Conservation (phyloP, 2,329 filamentous ascomycete species). For the Cercospora nicotianae region DNA sequence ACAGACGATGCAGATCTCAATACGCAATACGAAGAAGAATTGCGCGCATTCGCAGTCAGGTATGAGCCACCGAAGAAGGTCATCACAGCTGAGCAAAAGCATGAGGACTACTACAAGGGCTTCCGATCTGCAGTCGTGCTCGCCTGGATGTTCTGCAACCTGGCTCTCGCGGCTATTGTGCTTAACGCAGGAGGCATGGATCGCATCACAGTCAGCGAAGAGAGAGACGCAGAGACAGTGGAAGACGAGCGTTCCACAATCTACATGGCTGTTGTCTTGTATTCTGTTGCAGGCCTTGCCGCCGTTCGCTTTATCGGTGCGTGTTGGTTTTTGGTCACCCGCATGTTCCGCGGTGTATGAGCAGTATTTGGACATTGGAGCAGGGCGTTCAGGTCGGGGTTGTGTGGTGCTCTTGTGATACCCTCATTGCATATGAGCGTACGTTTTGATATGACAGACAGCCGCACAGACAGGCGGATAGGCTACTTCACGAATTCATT, state of each 20-base stretch:
- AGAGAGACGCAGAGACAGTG: constrained; percentile 46
- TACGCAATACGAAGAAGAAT: constrained; percentile 86
- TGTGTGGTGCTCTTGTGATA: constrained; percentile 15
- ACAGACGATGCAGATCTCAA: constrained; percentile 95
- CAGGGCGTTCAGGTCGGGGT: constrained; percentile 11
- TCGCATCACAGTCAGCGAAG: constrained; percentile 34
- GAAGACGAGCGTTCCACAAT: constrained; percentile 65
- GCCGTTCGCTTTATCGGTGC: constrained; percentile 85
- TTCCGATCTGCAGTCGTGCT: constrained; percentile 90
- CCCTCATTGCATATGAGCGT: constrained; percentile 22
- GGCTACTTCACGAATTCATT: background rate
- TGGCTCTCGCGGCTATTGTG: constrained; percentile 82
- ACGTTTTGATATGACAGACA: background rate
- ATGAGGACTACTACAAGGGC: constrained; percentile 98
- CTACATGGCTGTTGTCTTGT: constrained; percentile 84
- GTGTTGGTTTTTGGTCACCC: constrained; percentile 86
- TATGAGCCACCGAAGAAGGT: constrained; percentile 68
- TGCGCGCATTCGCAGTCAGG: constrained; percentile 72
- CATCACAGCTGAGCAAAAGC: constrained; percentile 67
- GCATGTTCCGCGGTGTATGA: constrained; percentile 67
- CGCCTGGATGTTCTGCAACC: constrained; percentile 95
- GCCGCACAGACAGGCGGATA: constrained; percentile 6
- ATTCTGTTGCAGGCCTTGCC: constrained; percentile 82
- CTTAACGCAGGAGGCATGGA: constrained; percentile 55
- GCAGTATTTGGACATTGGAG: constrained; percentile 7